phyloP scores from a whole-genome alignment of 2,329 filamentous ascomycete species.

The Paracorniculantispora psalliotae region DNA sequence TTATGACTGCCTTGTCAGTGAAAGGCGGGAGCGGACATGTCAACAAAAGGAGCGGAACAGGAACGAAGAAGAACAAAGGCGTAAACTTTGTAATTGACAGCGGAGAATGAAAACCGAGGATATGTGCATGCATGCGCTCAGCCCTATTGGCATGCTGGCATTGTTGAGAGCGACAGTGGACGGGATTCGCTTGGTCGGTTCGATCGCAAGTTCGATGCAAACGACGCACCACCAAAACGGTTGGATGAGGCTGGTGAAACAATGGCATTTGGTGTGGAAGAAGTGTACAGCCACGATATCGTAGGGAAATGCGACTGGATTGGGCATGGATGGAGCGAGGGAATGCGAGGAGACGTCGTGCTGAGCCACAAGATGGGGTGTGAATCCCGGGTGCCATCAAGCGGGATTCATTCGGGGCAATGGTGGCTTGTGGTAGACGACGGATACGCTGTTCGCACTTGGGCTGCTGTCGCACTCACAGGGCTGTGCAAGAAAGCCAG shows the following conservation, averaged over 20 bases:
- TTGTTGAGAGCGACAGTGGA: not conserved
- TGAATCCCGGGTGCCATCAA: not conserved
- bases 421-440: not conserved
- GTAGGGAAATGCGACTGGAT: not conserved
- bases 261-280: not conserved
- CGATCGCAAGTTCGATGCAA: not conserved
- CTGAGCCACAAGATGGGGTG: not conserved
- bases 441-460: not conserved
- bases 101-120: not conserved
- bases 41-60: not conserved
- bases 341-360: not conserved
- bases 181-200: constrained; percentile 1
- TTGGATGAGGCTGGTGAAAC: not conserved
- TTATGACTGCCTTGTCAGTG: too few relatives aligned
- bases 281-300: not conserved
- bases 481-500: not conserved
- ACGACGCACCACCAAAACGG: too few relatives aligned
- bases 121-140: not conserved
- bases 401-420: not conserved
- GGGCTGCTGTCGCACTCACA: not conserved
- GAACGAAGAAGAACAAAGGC: not conserved
- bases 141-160: not conserved
- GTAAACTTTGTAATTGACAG: not conserved
- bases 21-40: constrained; percentile 1
- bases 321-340: not conserved